Percentiles rank a stretch among this genome's conserved stretches.
Evolutionary conservation across 1,284 basidiomycete species (phyloP).

Genomic region (Puccinia brachypodii): DNA sequence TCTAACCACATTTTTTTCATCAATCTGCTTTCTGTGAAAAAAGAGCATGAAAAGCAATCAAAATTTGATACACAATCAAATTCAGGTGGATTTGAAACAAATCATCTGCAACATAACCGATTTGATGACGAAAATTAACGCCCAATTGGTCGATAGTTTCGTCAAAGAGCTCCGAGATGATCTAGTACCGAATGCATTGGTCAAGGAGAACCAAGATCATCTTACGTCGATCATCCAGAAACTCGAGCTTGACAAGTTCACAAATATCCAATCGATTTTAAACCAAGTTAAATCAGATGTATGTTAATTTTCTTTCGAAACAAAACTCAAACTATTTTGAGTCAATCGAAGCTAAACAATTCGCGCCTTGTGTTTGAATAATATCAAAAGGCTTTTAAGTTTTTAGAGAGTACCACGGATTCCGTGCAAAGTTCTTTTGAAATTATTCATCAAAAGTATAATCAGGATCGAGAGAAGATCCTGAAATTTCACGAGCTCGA

Average conservation of each 20-base stretch:
- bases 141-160: constrained; percentile 6
- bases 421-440: constrained; percentile 33
- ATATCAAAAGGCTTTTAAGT: constrained; percentile 24
- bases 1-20: background rate
- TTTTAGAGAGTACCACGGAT: constrained; percentile 19
- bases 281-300: constrained; percentile 26
- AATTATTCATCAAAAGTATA: constrained; percentile 23
- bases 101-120: background rate
- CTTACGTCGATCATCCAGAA: constrained; percentile 8
- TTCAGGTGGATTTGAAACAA: constrained; percentile 11
- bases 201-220: constrained; percentile 18
- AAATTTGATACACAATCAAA: constrained; percentile 17
- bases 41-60: constrained; percentile 37
- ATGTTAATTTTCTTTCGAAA: background rate
- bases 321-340: background rate
- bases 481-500: constrained; percentile 40
- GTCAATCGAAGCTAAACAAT: background rate
- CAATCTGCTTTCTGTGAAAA: background rate
- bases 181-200: constrained; percentile 10
- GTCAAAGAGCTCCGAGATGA: background rate
- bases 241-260: constrained; percentile 13
- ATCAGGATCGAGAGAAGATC: constrained; percentile 28
- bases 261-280: constrained; percentile 10
- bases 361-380: background rate
- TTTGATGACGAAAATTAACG: background rate